Conservation (phyloP, 2,329 filamentous ascomycete species). For the Metarhizium brunneum region DNA sequence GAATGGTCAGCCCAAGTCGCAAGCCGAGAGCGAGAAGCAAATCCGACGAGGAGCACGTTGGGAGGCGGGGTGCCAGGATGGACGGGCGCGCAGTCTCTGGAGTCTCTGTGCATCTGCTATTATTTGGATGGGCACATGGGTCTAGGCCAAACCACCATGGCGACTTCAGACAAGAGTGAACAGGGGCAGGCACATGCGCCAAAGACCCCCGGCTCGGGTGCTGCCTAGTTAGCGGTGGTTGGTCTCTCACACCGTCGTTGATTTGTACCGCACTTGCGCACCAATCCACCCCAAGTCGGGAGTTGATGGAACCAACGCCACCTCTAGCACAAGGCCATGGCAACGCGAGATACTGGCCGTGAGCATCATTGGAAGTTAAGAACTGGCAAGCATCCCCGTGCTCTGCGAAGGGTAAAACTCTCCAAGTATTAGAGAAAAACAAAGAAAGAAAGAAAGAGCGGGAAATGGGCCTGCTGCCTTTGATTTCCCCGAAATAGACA, state of each 20-base stretch:
- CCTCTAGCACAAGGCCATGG: neutral
- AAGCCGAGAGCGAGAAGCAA: constrained; percentile 14
- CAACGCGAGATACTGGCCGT: neutral
- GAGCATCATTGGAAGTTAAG: neutral
- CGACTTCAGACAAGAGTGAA: neutral
- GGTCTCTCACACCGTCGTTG: constrained; percentile 3
- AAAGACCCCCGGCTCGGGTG: constrained; percentile 1
- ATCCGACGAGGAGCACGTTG: constrained; percentile 19
- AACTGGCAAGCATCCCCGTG: neutral
- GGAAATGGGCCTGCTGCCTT: neutral
- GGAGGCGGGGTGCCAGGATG: constrained; percentile 17
- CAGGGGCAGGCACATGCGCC: neutral
- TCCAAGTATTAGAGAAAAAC: neutral
- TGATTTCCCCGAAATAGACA: neutral
- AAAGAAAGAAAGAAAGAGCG: neutral
- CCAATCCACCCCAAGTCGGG: constrained; percentile 1
- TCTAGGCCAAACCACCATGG: constrained; percentile 9
- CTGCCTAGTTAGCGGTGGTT: constrained; percentile 7
- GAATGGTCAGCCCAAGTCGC: constrained; percentile 18
- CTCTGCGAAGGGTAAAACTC: neutral
- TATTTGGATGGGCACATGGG: constrained; percentile 9
- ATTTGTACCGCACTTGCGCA: neutral
- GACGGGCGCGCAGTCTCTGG: constrained; percentile 9
- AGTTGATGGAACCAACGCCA: neutral
- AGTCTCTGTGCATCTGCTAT: neutral